phyloP scores from a whole-genome alignment of 371 early-diverging fungal genomes.

The Apophysomyces trapeziformis region DNA sequence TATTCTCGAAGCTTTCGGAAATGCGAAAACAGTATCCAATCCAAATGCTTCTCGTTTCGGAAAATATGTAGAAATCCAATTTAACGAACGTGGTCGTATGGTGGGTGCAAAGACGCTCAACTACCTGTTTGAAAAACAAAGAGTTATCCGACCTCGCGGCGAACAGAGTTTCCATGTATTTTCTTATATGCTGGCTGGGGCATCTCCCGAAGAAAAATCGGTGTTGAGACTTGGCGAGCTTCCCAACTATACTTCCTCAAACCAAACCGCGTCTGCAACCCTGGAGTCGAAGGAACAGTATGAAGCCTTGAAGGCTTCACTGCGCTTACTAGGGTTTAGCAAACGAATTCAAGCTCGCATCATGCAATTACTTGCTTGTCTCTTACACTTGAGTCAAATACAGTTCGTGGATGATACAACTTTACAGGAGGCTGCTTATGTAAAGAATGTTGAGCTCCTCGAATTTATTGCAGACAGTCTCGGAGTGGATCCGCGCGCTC shows the following conservation, averaged over 20 bases:
- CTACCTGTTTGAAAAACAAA: constrained; percentile 82
- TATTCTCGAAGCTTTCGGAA: constrained; percentile 85
- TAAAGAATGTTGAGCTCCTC: constrained; percentile 62
- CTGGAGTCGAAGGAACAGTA: constrained; percentile 45
- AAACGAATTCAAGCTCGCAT: constrained; percentile 79
- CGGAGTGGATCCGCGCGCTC: constrained; percentile 67
- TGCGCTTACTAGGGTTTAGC: constrained; percentile 80
- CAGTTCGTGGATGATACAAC: constrained; percentile 68
- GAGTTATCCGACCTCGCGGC: constrained; percentile 59
- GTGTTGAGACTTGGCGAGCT: constrained; percentile 36
- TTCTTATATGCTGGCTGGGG: constrained; percentile 77
- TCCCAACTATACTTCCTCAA: constrained; percentile 24
- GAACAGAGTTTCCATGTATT: constrained; percentile 95
- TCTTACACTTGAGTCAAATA: constrained; percentile 87
- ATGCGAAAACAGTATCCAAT: constrained; percentile 73
- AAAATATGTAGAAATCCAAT: constrained; percentile 88
- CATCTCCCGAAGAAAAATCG: constrained; percentile 40
- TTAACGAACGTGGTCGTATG: constrained; percentile 80
- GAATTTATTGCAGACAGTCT: constrained; percentile 76
- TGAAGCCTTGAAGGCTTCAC: constrained; percentile 65
- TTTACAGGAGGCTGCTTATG: constrained; percentile 55
- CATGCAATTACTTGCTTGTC: constrained; percentile 81
- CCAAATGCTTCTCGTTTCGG: constrained; percentile 86
- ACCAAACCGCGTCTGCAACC: constrained; percentile 13
- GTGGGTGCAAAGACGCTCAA: constrained; percentile 82